Evolutionary conservation across 2,329 filamentous ascomycete genomes (phyloP), one percentile per base, ranked within the genome.

Genomic region (Madurella mycetomatis): DNA sequence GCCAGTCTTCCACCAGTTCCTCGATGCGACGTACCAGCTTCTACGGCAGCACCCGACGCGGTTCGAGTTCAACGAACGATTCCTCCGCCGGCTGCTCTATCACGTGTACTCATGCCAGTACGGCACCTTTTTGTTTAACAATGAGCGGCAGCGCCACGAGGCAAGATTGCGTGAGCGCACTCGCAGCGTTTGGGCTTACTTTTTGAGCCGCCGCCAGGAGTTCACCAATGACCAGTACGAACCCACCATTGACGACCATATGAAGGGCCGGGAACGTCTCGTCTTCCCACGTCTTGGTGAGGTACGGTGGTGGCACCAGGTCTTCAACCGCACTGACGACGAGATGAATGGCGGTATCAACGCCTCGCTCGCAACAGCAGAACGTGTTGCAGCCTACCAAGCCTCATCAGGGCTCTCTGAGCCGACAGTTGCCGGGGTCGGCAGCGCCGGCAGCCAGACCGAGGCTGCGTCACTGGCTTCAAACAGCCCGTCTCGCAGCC

Each of bases 51-150:
- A 92, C 64, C 91, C 91, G 0, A 88, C 84, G 7, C 86, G 92
- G 0, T 99, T 99, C 67, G 92, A 99, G 69, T 99, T 91, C 72
- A 97, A 95, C 62, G 94, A 97, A 69, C 85, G 92, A 4, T 97
- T 99, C 70, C 75, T 99, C 7, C 82, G 90, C 25, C 84, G 94
- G 17, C 76, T 99, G 2, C 77, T 97, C 1, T 99, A 97, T 67
- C 94, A 99, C 68, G 80, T 95, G 1, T 92, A 97, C 67, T 92
- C 92, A 0, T 96, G 92, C 62, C 94, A 99, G 68, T 99, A 96
- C 60, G 94, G 94, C 44, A 96, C 92, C 0, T 99, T 99, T 68
- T 78, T 99, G 5, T 96, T 89, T 72, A 96, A 99, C 72, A 95
- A 84, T 53, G 94, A 99, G 69, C 94, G 91, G 66, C 88, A 96